phyloP scores from a whole-genome alignment of 805 yeast species.

The Candida rishiriensis region DNA sequence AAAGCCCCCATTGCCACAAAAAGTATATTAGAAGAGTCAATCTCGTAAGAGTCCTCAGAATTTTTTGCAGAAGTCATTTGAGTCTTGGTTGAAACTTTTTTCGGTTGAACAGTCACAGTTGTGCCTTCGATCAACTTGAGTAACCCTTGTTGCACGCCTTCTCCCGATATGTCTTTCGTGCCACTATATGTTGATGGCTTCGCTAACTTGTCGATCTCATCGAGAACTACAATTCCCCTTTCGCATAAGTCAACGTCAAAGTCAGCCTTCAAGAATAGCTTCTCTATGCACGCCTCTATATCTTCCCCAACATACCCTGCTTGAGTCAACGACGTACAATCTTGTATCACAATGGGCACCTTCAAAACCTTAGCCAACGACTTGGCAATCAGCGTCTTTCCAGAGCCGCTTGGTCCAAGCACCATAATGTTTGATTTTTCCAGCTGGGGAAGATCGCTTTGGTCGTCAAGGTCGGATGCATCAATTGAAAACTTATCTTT shows the following conservation, averaged over 20 bases:
- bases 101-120: constrained; percentile 40
- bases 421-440: constrained; percentile 53
- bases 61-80: constrained; percentile 7
- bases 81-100: constrained; percentile 13
- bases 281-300: constrained; percentile 52
- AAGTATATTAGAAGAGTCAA: constrained; percentile 52
- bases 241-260: constrained; percentile 50
- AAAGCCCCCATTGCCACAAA: constrained; percentile 61
- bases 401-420: constrained; percentile 60
- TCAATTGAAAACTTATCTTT: constrained; percentile 1
- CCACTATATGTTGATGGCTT: constrained; percentile 44
- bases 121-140: constrained; percentile 57
- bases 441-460: constrained; percentile 37
- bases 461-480: constrained; percentile 22
- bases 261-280: constrained; percentile 45
- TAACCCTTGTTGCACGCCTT: constrained; percentile 60
- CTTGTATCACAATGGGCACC: constrained; percentile 56
- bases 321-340: constrained; percentile 59
- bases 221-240: constrained; percentile 55
- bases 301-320: constrained; percentile 67
- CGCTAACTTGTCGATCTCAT: constrained; percentile 56
- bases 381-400: constrained; percentile 54
- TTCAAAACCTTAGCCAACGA: constrained; percentile 48
- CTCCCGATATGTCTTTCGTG: constrained; percentile 57
- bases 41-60: constrained; percentile 36